Evolutionary conservation across 352 stramenopile genomes (phyloP).

Genomic region (Phytopythium mirpurense): DNA sequence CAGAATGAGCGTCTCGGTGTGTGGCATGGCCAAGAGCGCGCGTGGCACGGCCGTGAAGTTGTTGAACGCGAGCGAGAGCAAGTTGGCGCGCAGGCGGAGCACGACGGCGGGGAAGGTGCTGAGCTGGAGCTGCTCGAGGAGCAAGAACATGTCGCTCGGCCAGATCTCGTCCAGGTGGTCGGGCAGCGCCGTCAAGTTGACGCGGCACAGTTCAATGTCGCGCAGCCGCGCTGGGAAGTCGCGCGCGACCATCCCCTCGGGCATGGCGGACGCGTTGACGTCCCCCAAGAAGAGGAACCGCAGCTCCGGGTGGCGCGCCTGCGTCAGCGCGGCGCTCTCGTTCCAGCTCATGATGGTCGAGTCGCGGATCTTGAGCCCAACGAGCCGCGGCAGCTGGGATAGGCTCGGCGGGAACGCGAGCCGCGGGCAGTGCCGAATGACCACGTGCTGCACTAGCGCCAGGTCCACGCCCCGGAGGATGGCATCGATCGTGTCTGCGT

Average conservation of each 20-base stretch:
- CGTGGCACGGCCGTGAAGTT: slow-evolving; percentile 6
- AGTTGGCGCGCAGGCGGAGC: slow-evolving; percentile 9
- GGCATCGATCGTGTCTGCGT: background rate
- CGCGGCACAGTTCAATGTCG: slow-evolving; percentile 19
- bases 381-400: slow-evolving; percentile 11
- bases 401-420: slow-evolving; percentile 19
- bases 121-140: slow-evolving; percentile 18
- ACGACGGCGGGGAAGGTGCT: slow-evolving; percentile 17
- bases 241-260: slow-evolving; percentile 14
- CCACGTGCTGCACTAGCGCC: slow-evolving; percentile 7
- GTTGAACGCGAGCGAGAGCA: slow-evolving; percentile 17
- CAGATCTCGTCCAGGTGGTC: slow-evolving; percentile 18
- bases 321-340: slow-evolving; percentile 12
- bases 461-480: slow-evolving; percentile 5
- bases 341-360: slow-evolving; percentile 16
- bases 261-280: slow-evolving; percentile 21
- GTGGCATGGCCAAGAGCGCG: slow-evolving; percentile 9
- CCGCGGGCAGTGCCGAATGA: slow-evolving; percentile 14
- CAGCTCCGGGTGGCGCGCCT: slow-evolving; percentile 12
- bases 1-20: slow-evolving; percentile 12
- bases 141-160: slow-evolving; percentile 12
- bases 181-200: slow-evolving; percentile 21
- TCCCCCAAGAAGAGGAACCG: slow-evolving; percentile 19
- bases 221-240: slow-evolving; percentile 18
- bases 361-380: slow-evolving; percentile 28